Evolutionary conservation across 2,329 filamentous ascomycete genomes (phyloP).

Genomic region (Diaporthe velutina): DNA sequence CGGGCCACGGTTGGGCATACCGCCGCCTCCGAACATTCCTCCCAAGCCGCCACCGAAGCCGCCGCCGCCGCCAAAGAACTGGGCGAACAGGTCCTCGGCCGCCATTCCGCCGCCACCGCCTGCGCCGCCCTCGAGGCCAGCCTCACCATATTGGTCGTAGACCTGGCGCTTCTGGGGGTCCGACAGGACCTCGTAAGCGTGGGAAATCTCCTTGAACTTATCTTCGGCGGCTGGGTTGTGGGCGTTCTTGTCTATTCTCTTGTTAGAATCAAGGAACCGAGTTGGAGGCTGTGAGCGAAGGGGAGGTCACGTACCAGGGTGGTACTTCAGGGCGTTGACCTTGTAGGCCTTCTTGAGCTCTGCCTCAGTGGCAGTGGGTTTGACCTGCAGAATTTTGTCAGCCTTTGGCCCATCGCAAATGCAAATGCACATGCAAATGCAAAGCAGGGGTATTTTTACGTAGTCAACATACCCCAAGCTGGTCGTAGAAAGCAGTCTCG

Average conservation of each 20-base stretch:
- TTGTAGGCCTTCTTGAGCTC: conserved; percentile 95
- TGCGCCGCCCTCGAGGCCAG: conserved; percentile 90
- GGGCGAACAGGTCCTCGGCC: conserved; percentile 94
- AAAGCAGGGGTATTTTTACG: neutral
- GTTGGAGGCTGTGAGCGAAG: neutral
- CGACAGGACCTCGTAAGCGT: conserved; percentile 95
- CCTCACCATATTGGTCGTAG: conserved; percentile 98
- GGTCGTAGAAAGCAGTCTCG: conserved; percentile 84
- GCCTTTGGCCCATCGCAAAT: neutral
- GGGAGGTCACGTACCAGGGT: conserved; percentile 75
- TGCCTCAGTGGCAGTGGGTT: conserved; percentile 83
- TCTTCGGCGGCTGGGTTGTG: conserved; percentile 93
- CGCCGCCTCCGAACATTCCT: conserved; percentile 82
- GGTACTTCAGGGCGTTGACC: conserved; percentile 84
- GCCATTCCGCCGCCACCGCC: conserved; percentile 86
- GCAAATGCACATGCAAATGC: no score
- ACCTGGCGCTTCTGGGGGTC: conserved; percentile 91
- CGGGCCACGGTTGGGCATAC: conserved; percentile 84
- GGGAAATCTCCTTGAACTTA: conserved; percentile 98
- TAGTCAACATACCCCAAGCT: conserved; percentile 74
- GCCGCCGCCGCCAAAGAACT: conserved; percentile 86
- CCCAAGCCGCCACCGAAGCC: conserved; percentile 80
- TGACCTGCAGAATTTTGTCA: conserved; percentile 67
- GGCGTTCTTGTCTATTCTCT: conserved; percentile 86
- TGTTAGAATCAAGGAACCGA: conserved; percentile 37